A percentile compares a stretch with the other conserved stretches of the same genome.
phyloP scores from a whole-genome alignment of 768 basidiomycete species.

The Gloeostereum incarnatum region DNA sequence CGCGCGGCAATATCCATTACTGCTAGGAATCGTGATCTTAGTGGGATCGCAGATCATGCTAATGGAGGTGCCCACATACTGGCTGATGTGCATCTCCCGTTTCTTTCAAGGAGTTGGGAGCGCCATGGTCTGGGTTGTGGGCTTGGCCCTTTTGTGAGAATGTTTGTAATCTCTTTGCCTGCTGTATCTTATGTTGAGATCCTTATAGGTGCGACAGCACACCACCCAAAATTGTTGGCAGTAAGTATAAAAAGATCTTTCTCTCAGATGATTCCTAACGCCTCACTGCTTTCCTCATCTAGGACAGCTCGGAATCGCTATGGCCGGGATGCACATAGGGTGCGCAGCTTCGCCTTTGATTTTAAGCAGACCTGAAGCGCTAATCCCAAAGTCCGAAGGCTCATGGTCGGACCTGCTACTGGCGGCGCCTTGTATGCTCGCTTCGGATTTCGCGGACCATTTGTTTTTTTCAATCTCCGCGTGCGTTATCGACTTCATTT shows the following conservation, averaged over 20 bases:
- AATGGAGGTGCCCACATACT: constrained; percentile 50
- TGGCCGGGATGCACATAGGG: constrained; percentile 50
- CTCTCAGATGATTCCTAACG: too few relatives aligned
- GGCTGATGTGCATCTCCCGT: constrained; percentile 50
- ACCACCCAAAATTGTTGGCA: constrained; percentile 36
- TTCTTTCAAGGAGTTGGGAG: constrained; percentile 50
- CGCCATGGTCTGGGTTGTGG: constrained; percentile 54
- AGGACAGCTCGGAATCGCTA: constrained; percentile 56
- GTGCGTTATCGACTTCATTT: constrained; percentile 39
- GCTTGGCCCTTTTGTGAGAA: constrained; percentile 46
- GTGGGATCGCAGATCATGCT: constrained; percentile 48
- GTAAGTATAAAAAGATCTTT: constrained; percentile 31
- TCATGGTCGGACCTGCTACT: constrained; percentile 47
- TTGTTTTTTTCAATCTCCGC: constrained; percentile 41
- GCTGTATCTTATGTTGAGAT: too few relatives aligned
- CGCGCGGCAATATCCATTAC: constrained; percentile 35
- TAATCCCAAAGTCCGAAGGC: too few relatives aligned
- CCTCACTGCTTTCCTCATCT: neutral
- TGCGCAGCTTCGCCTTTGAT: constrained; percentile 13
- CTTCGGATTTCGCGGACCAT: constrained; percentile 54
- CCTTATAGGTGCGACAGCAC: constrained; percentile 41
- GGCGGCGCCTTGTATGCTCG: constrained; percentile 44
- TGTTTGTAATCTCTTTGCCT: too few relatives aligned
- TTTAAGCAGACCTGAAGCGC: neutral
- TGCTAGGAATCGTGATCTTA: constrained; percentile 39